These are phyloP conservation scores for Scedosporium aurantiacum DNA, from an alignment of 2,329 filamentous ascomycete species.

Conservation along the genomic window DNA sequence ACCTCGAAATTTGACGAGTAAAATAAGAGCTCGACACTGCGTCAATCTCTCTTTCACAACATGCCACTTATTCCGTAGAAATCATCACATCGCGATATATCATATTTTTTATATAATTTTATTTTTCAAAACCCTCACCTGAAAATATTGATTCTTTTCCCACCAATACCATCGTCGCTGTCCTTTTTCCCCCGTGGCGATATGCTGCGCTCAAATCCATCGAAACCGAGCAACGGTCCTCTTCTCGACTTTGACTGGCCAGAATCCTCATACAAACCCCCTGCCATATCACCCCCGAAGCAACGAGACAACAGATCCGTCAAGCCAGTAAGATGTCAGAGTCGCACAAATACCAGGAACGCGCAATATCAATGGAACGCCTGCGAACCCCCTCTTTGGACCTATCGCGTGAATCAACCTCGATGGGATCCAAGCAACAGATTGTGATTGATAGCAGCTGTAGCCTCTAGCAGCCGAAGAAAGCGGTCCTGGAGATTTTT, in stretches of 20 bases:
- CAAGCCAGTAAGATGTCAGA: background rate
- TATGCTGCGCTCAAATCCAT: background rate
- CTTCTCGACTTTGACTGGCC: background rate
- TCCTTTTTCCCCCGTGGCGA: background rate
- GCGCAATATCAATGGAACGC: background rate
- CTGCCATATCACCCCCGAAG: background rate
- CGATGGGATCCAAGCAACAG: too few relatives aligned
- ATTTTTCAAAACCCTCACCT: background rate
- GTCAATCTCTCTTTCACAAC: too few relatives aligned
- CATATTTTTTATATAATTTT: too few relatives aligned
- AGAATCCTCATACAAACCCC: background rate
- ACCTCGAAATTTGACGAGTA: too few relatives aligned
- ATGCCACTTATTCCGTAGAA: background rate
- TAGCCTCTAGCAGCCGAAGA: too few relatives aligned
- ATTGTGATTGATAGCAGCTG: too few relatives aligned
- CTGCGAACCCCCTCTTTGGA: background rate
- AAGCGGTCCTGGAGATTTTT: too few relatives aligned
- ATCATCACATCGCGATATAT: too few relatives aligned
- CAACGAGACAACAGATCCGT: too few relatives aligned
- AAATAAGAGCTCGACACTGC: too few relatives aligned
- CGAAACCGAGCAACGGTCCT: background rate
- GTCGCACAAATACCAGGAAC: background rate
- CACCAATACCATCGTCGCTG: background rate
- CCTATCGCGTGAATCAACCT: background rate
- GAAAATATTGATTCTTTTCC: background rate